Evolutionary conservation across 129 eudicot genomes (phyloP).

Genomic region (Escallonia herrerae): DNA sequence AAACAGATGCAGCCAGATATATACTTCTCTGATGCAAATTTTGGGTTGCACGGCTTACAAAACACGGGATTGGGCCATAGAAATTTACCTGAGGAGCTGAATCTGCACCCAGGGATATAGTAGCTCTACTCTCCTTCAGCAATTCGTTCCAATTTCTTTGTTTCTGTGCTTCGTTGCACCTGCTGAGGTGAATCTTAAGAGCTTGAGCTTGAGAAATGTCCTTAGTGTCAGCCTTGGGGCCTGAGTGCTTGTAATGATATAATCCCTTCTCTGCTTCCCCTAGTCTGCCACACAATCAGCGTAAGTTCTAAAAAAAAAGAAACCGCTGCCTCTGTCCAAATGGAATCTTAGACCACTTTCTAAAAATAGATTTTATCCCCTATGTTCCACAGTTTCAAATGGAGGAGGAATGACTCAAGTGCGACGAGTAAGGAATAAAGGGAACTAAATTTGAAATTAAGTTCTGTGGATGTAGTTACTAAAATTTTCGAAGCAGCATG

Average conservation of each 20-base stretch:
- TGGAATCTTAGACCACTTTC: background rate
- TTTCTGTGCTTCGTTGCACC: conserved; percentile 37
- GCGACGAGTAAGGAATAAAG: too few species aligned
- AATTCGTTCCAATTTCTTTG: conserved; percentile 41
- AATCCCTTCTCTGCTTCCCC: conserved; percentile 71
- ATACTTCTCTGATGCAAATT: too few species aligned
- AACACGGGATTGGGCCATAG: background rate
- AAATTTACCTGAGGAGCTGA: conserved; percentile 61
- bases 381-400: background rate
- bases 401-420: too few species aligned
- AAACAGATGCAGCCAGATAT: too few species aligned
- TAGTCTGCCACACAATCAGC: conserved; percentile 33
- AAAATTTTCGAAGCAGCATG: too few species aligned
- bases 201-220: conserved; percentile 49
- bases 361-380: background rate
- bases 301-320: background rate
- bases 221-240: conserved; percentile 31
- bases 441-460: too few species aligned
- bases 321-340: too few species aligned
- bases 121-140: conserved; percentile 41
- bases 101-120: conserved; percentile 56
- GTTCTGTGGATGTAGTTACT: too few species aligned
- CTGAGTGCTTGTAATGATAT: conserved; percentile 59
- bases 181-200: conserved; percentile 29
- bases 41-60: background rate